Evolutionary conservation across 108 stramenopile species (phyloP).

Genomic region (Cyclostephanos tholiformis): DNA sequence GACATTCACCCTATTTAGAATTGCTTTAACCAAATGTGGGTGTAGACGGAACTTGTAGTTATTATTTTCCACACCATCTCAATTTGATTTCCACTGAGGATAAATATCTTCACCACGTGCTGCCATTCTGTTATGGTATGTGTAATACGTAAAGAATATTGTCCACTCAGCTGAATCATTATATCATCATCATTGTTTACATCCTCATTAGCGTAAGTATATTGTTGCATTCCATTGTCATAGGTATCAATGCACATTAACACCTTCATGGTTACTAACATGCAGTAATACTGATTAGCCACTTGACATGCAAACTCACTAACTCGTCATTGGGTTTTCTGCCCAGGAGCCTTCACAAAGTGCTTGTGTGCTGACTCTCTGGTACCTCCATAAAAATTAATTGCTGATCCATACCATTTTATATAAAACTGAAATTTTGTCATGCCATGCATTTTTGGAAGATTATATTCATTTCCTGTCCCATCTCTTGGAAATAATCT

Average conservation of each 20-base stretch:
- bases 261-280: background rate
- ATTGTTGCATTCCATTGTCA: background rate
- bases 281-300: background rate
- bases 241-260: background rate
- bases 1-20: background rate
- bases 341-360: background rate
- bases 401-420: background rate
- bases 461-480: background rate
- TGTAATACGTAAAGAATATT: background rate
- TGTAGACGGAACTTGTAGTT: background rate
- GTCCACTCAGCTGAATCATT: background rate
- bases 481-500: background rate
- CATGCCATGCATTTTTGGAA: slow-evolving; percentile 4
- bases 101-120: background rate
- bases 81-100: background rate
- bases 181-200: background rate
- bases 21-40: background rate
- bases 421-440: slow-evolving; percentile 1
- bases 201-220: background rate
- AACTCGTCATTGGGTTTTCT: background rate
- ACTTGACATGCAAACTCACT: slow-evolving; percentile 1
- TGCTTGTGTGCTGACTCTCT: background rate
- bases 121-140: background rate
- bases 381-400: slow-evolving; percentile 4
- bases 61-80: background rate